Percentiles rank a stretch among this genome's conserved stretches.
Evolutionary conservation across 371 early-diverging fungal genomes (phyloP).

Genomic region (Smittium culicis): DNA sequence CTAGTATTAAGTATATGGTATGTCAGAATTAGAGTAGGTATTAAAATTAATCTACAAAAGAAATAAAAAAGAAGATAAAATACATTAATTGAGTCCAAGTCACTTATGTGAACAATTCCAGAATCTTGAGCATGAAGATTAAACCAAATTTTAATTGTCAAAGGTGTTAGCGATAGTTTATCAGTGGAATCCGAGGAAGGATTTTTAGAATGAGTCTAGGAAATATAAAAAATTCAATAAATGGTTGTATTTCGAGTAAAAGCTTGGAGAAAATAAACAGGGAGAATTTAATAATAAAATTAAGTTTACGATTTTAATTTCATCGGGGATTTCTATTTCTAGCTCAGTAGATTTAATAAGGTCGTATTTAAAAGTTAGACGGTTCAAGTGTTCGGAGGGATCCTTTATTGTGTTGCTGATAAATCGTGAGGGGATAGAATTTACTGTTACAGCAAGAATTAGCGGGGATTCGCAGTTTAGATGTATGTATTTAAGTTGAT

Average conservation of each 20-base stretch:
- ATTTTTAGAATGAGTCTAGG: no score
- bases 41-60: no score
- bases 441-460: slow-evolving; percentile 37
- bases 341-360: slow-evolving; percentile 52
- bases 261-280: no score
- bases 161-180: background rate
- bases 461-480: slow-evolving; percentile 31
- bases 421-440: slow-evolving; percentile 39
- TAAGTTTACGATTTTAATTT: slow-evolving; percentile 28
- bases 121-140: slow-evolving; percentile 16
- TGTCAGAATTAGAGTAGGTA: no score
- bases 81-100: background rate
- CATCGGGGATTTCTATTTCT: slow-evolving; percentile 40
- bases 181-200: no score
- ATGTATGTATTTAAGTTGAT: slow-evolving; percentile 13
- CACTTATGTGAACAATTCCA: background rate
- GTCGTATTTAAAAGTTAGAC: slow-evolving; percentile 37
- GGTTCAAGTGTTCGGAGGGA: slow-evolving; percentile 33
- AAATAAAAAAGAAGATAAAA: background rate
- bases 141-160: slow-evolving; percentile 8
- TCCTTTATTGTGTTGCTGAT: slow-evolving; percentile 38
- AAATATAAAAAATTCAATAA: no score
- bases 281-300: no score
- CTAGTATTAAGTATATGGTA: no score
- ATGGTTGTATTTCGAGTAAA: no score